phyloP scores from a whole-genome alignment of 306 rosid species.

The Luffa acutangula region DNA sequence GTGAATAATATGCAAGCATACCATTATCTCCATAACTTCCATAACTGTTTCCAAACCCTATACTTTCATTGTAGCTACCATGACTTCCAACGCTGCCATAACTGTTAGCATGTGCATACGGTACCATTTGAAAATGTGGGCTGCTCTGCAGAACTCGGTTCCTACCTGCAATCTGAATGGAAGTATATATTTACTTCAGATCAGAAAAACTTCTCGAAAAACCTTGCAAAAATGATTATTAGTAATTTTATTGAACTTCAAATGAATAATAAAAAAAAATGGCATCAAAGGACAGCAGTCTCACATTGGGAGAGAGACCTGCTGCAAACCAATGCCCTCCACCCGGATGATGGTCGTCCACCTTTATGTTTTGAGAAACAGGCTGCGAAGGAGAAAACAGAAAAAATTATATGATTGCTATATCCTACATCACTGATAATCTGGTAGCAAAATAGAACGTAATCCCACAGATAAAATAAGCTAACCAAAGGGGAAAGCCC shows the following conservation, averaged over 20 bases:
- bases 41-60: conserved; percentile 86
- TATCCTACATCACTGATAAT: neutral
- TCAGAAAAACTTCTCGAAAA: conserved; percentile 6
- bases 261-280: neutral
- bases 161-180: conserved; percentile 62
- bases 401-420: neutral
- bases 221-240: conserved; percentile 5
- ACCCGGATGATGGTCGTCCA: conserved; percentile 97
- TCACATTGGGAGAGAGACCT: conserved; percentile 97
- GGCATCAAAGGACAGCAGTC: conserved; percentile 20
- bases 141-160: conserved; percentile 56
- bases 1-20: conserved; percentile 82
- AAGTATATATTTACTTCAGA: conserved; percentile 16
- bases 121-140: conserved; percentile 77
- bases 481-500: neutral
- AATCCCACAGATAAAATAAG: neutral
- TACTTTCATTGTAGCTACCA: conserved; percentile 82
- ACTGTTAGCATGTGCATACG: conserved; percentile 66
- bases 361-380: conserved; percentile 76
- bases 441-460: neutral
- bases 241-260: conserved; percentile 14
- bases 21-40: conserved; percentile 91
- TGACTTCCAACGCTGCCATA: conserved; percentile 92
- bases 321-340: conserved; percentile 99
- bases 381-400: conserved; percentile 31